Base-by-base conservation (phyloP, 202 grass and related monocot species). In the Schoenoplectus triqueter region DNA sequence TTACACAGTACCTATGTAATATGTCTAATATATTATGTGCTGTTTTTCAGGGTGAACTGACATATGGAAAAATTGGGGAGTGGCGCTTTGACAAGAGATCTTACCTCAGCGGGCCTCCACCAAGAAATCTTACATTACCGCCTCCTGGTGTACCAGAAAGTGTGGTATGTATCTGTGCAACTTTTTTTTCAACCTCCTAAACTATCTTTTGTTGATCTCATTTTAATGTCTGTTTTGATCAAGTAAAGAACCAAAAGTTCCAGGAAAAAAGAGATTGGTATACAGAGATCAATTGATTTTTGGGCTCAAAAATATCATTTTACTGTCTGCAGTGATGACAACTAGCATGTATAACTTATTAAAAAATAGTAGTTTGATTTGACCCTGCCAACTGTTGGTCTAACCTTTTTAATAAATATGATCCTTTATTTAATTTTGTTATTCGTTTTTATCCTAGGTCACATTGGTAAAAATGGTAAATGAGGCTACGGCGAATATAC, bases 11-110 rank as follows among this genome's bases (percentile, higher is more conserved):
- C 46, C 18, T 78, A n/a, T n/a, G 22, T 44, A 60, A 44, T 44
- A 14, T 44, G 7, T 61, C 20, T 84, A 10, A 72, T 62, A 82
- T 66, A 68, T 15, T 78, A 64, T 62, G 54, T 71, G 18, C 52
- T 62, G 52, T 64, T 73, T 75, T 92, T 55, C 42, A 95, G 93
- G 96, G 90, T 84, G 91, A 91, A 88, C 82, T 98, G 80, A 95
- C 93, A 50, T 98, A 98, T 78, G 93, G 93, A n/a, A 91, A 92
- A 93, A 78, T 98, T 89, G 95, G 93, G 59, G 95, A 98, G 80
- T 98, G 95, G 93, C 82, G 93, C 52, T 98, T 98, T 86, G 95
- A 98, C 84, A 98, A 98, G 85, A 88, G 95, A 88, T 87, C 91
- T 8, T 94, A 87, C 84, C 68, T 72, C 65, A 85, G 69, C 78